These are phyloP conservation scores for Eucalyptus rudis DNA, from an alignment of 345 rosid genomes.

Conservation along the genomic window DNA sequence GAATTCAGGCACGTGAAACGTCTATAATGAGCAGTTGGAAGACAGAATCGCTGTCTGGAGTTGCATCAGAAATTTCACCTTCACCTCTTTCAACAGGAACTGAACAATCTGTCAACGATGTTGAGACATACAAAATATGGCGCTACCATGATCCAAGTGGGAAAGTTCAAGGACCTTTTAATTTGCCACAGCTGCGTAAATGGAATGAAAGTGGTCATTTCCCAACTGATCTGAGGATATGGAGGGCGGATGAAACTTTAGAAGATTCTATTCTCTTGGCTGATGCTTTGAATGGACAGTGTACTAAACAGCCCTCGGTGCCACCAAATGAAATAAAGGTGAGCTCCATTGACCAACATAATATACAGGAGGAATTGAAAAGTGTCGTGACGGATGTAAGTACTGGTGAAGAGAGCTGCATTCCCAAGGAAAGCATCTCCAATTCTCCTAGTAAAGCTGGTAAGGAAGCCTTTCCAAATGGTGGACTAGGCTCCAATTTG, in stretches of 20 bases:
- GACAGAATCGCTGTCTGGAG: conserved; percentile 6
- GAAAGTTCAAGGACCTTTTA: conserved; percentile 82
- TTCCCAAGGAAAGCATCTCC: conserved; percentile 13
- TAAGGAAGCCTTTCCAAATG: conserved; percentile 11
- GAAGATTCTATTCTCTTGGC: conserved; percentile 59
- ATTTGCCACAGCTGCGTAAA: conserved; percentile 52
- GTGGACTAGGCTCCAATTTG: conserved; percentile 21
- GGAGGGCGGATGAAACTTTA: conserved; percentile 55
- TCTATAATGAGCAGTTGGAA: background rate
- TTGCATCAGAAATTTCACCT: conserved; percentile 9
- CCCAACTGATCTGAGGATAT: conserved; percentile 59
- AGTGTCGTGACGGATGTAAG: conserved; percentile 1
- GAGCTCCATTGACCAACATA: background rate
- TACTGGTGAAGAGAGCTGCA: conserved; percentile 8
- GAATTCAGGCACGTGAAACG: background rate
- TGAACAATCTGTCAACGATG: conserved; percentile 23
- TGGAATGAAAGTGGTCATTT: conserved; percentile 70
- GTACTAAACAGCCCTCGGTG: conserved; percentile 9
- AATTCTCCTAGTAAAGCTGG: conserved; percentile 3
- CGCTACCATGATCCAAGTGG: conserved; percentile 76
- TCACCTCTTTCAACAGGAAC: conserved; percentile 16
- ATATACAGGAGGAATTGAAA: conserved; percentile 1
- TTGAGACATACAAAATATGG: conserved; percentile 56
- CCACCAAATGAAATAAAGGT: background rate
- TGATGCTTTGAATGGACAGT: conserved; percentile 51